These are phyloP conservation scores for Cercospora nicotianae DNA, from an alignment of 2,329 filamentous ascomycete genomes.

Conservation along the genomic window DNA sequence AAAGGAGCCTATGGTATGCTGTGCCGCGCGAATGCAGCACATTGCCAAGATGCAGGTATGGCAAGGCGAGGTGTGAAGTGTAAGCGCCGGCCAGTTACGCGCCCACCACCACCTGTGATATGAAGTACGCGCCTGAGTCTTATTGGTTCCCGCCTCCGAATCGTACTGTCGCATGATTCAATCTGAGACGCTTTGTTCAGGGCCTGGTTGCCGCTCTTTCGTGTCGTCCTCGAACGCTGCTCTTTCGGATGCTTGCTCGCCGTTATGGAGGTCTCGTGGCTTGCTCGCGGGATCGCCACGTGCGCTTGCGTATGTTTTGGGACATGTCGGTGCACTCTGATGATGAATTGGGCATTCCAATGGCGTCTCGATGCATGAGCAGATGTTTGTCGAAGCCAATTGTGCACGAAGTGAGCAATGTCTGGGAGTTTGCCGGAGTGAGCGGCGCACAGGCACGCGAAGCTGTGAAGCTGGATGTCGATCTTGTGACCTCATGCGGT, in stretches of 20 bases:
- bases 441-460: not conserved
- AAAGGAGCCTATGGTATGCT: conserved; percentile 30
- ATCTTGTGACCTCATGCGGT: conserved; percentile 5
- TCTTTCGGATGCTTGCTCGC: conserved; percentile 8
- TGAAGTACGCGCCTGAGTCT: not conserved
- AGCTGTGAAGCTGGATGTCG: not conserved
- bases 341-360: not conserved
- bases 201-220: conserved; percentile 3
- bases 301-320: conserved; percentile 5
- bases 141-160: conserved; percentile 7
- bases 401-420: not conserved
- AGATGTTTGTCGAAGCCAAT: not conserved
- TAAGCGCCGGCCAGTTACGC: conserved; percentile 31
- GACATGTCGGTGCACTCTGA: not conserved
- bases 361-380: not conserved
- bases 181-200: conserved; percentile 14
- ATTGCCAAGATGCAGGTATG: conserved; percentile 7
- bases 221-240: conserved; percentile 1
- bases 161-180: conserved; percentile 1
- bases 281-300: conserved; percentile 7
- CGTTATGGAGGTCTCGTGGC: not conserved
- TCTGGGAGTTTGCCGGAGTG: not conserved
- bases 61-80: conserved; percentile 5
- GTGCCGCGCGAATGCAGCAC: conserved; percentile 25
- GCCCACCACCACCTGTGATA: conserved; percentile 20